Percentiles rank a stretch among this genome's conserved stretches.
Evolutionary conservation across 2,329 filamentous ascomycete species (phyloP).

Genomic region (Neonectria sp.): DNA sequence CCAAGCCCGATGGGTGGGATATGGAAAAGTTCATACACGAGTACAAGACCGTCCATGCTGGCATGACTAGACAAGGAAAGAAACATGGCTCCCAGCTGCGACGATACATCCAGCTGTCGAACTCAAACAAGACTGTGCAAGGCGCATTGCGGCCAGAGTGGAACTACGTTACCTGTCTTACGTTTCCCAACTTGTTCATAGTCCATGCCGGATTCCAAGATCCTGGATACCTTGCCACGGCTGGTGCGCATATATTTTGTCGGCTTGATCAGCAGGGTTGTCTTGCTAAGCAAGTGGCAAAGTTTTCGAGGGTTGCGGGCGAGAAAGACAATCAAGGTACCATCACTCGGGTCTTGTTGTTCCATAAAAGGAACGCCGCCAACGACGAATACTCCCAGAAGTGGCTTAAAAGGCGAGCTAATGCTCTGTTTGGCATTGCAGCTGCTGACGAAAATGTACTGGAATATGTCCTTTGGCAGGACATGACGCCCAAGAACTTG

Average conservation of each 20-base stretch:
- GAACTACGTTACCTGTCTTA: conserved; percentile 15
- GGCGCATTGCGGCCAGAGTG: conserved; percentile 1
- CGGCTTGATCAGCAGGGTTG: conserved; percentile 9
- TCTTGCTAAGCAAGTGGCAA: conserved; percentile 7
- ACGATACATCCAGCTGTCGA: background rate
- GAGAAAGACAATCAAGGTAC: background rate
- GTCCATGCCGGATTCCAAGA: conserved; percentile 9
- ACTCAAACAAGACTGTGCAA: background rate
- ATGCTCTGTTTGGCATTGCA: background rate
- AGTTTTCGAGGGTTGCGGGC: background rate
- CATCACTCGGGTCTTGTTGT: conserved; percentile 8
- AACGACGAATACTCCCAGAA: conserved; percentile 9
- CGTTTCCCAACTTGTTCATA: conserved; percentile 9
- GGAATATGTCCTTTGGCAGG: conserved; percentile 13
- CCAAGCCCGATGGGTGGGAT: conserved; percentile 4
- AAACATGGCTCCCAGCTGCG: conserved; percentile 1
- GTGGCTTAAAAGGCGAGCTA: conserved; percentile 3
- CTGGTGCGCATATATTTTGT: conserved; percentile 14
- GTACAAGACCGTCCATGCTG: conserved; percentile 16
- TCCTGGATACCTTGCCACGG: conserved; percentile 14
- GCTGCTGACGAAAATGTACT: conserved; percentile 3
- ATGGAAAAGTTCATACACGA: conserved; percentile 12
- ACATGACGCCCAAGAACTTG: conserved; percentile 11
- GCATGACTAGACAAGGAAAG: conserved; percentile 6
- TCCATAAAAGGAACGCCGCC: background rate